Evolutionary conservation across 306 rosid genomes (phyloP), one percentile per base, ranked within the genome.

Genomic region (Dryas octopetala): DNA sequence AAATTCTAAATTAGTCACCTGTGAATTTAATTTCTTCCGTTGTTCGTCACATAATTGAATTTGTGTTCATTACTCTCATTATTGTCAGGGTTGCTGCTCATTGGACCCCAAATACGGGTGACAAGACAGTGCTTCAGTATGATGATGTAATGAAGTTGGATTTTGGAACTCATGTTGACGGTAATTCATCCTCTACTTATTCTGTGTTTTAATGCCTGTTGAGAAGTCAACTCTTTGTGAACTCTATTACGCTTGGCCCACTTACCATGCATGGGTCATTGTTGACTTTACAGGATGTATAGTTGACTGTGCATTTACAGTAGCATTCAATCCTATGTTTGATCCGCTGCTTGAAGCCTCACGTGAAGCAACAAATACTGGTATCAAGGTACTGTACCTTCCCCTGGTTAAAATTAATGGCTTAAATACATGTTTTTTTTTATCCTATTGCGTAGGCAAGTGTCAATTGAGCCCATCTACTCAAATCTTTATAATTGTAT

Each of bases 61-160:
- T 77, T 74, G 74, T 74, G 61, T 15, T 69, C 59, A 74, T 7
- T 68, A 14, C 59, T 79, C 64, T 76, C 65, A 61, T 12, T 50
- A 11, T 70, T 70, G 59, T 40, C 71, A 95, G 98, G 98, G 97
- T 95, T 78, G 98, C 97, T 81, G 98, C 98, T 76, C 98, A 91
- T 74, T 95, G 98, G 98, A 95, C 98, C 68, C 98, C 98, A 58
- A 95, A 95, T 74, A 38, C 97, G 0, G 98, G 97, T 71, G 98
- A 95, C 80, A 90, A 90, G 84, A 91, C 98, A 13, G 83, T 95
- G 61, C 98, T 95, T 81, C 97, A 89, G 77, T 90, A 89, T 70
- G 97, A 95, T 77, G 98, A 95, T 85, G 97, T 95, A 44, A 95
- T 95, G 98, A 95, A 90, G 83, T 83, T 95, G 86, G 98, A 95